A percentile compares a stretch with the other conserved stretches of the same genome.
These are phyloP conservation scores for Poronia punctata DNA, from an alignment of 495 filamentous ascomycete species.

Conservation along the genomic window DNA sequence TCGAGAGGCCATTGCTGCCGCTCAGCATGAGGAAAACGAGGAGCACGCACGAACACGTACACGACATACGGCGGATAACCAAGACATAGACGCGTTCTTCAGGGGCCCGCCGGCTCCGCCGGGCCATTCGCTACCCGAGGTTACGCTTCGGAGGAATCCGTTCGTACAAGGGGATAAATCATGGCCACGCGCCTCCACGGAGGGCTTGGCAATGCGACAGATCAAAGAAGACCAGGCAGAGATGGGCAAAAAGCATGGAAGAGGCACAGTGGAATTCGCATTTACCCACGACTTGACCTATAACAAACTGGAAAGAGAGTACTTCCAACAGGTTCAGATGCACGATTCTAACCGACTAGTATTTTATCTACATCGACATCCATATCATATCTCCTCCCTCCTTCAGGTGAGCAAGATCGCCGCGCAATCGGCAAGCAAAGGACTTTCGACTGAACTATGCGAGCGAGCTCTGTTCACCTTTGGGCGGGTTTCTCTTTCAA, in stretches of 20 bases:
- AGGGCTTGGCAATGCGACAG: constrained; percentile 78
- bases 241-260: constrained; percentile 15
- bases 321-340: constrained; percentile 70
- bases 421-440: constrained; percentile 79
- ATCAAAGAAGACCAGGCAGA: constrained; percentile 35
- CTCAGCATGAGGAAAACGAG: constrained; percentile 46
- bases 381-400: constrained; percentile 89
- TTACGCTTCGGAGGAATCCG: constrained; percentile 66
- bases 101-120: constrained; percentile 56
- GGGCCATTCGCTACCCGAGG: constrained; percentile 57
- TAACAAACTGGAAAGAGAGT: constrained; percentile 65
- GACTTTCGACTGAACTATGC: constrained; percentile 77
- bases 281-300: constrained; percentile 76
- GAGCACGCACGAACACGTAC: constrained; percentile 38
- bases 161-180: constrained; percentile 87
- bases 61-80: constrained; percentile 46
- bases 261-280: constrained; percentile 56
- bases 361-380: constrained; percentile 27
- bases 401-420: constrained; percentile 90
- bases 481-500: constrained; percentile 73
- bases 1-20: constrained; percentile 62
- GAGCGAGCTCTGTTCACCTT: constrained; percentile 92
- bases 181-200: constrained; percentile 76
- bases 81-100: constrained; percentile 66
- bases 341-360: constrained; percentile 66